Evolutionary conservation across 176 grass and related monocot species (phyloP).

Genomic region (Oryza meridionalis): DNA sequence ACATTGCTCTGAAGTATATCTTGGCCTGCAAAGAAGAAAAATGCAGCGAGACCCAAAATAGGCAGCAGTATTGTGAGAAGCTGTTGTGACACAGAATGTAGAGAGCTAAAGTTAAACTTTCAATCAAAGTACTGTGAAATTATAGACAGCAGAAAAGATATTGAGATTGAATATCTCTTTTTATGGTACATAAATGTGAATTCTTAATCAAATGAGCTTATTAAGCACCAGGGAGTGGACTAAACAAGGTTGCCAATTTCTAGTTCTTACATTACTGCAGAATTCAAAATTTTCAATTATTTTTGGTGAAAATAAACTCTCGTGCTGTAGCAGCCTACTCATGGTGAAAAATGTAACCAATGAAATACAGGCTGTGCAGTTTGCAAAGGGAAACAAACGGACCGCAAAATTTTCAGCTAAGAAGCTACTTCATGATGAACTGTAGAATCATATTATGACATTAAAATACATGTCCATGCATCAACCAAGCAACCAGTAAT

Average conservation of each 20-base stretch:
- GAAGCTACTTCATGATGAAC: not conserved
- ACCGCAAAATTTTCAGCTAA: not conserved
- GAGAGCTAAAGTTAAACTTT: conserved; percentile 20
- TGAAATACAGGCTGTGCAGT: not conserved
- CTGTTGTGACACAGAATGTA: conserved; percentile 45
- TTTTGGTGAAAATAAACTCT: not conserved
- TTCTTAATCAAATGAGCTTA: not conserved
- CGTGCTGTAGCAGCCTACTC: too few species aligned
- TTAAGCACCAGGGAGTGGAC: not conserved
- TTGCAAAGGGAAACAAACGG: not conserved
- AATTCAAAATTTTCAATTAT: not conserved
- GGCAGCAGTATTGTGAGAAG: conserved; percentile 76
- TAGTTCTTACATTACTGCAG: not conserved
- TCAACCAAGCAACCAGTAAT: conserved; percentile 11
- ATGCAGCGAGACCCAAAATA: conserved; percentile 72
- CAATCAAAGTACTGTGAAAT: conserved; percentile 6
- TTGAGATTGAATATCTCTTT: not conserved
- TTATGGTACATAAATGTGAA: not conserved
- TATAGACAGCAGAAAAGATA: not conserved
- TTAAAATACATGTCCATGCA: not conserved
- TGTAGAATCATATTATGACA: not conserved
- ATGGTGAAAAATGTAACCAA: not conserved
- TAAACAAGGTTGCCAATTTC: conserved; percentile 4
- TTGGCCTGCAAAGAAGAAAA: conserved; percentile 80
- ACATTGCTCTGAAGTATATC: conserved; percentile 84